Base-by-base conservation (phyloP, 331 rosid species). In the Rosa hybrid region DNA sequence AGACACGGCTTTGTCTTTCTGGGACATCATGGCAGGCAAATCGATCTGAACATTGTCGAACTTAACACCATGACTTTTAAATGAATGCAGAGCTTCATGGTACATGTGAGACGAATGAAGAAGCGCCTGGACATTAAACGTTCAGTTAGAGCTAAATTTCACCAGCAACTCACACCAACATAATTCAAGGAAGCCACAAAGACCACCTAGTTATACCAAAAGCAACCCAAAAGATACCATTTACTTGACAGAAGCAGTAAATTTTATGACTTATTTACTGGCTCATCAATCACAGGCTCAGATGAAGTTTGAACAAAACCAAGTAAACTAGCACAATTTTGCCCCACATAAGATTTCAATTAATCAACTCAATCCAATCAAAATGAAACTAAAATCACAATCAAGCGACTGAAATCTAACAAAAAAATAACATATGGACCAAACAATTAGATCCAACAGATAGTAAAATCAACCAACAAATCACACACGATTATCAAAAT, bases 71-170 rank as follows among this genome's bases (percentile, higher is more conserved):
- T 96, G 98, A 85, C 25, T 71, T 63, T 92, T 83, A 75, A 96
- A 96, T 69, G 99, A 9, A 78, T 96, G 99, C 86, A 80, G 84
- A 54, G 99, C 99, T 89, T 96, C 99, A 78, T 96, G 91, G 83
- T 91, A 96, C 99, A 93, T 84, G 84, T 96, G 99, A 23, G 99
- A 90, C 78, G 99, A 96, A 83, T 96, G 99, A 78, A 96, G 90
- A 54, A 96, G 97, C 0, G 99, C 99, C 99, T 96, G 87, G 70
- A 81, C 68, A 54, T 34, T 0, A 68, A 44, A 68, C 74, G 10
- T 30, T 68, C 70, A 73, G 73, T 64, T 7, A 39, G 17, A 74
- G 27, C 77, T 8, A 67, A 21, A 53, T 6, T 51, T 17, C 27
- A 65, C 54, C 10, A 6, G 39, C 68, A 83, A 67, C 34, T 44